Base-by-base conservation (phyloP, 1,284 basidiomycete genomes). In the Ceratobasidium papillatum region DNA sequence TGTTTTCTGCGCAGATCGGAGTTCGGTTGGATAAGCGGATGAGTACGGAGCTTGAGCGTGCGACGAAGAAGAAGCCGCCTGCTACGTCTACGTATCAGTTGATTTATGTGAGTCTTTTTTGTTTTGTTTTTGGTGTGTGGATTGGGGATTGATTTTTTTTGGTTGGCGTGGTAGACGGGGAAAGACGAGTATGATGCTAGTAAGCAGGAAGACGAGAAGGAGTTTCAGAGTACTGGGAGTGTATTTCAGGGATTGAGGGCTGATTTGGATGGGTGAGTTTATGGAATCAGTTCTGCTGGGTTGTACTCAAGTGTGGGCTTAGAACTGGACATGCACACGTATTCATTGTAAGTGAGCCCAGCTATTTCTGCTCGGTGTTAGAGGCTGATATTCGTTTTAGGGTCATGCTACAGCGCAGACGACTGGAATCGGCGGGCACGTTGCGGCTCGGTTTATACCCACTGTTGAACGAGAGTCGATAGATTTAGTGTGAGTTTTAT, bases 381-480 rank as follows among this genome's bases (percentile, higher is more conserved):
- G 14, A 49, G 56, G 64, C 47, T 22, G 51, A 66, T 75, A 77
- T 52, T 11, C 49, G 17, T 41, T 30, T 34, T 59, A 88, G 91
- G 93, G 92, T 11, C 92, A 94, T 79, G 87, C 91, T 19, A 96
- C 95, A 5, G 91, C 88, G 27, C 97, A 99, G 83, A 98, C 96
- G 5, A 98, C 96, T 1, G 95, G 96, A 62, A 90, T 98, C 56
- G 94, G 94, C 2, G 96, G 96, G 0, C 95, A 97, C 79, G 89
- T 99, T 82, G 90, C 95, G 1, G 92, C 94, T 1, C 87, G 96
- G 8, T 99, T 99, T 81, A 98, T 99, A 75, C 95, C 96, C 0
- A 99, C 97, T 0, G 97, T 99, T 1, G 97, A 99, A 82, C 89
- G 97, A 77, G 97, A 99, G 83, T 94, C 94, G 0, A 91, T 98